phyloP scores from a whole-genome alignment of 768 basidiomycete genomes.

The Paxillus ammoniavirescens region DNA sequence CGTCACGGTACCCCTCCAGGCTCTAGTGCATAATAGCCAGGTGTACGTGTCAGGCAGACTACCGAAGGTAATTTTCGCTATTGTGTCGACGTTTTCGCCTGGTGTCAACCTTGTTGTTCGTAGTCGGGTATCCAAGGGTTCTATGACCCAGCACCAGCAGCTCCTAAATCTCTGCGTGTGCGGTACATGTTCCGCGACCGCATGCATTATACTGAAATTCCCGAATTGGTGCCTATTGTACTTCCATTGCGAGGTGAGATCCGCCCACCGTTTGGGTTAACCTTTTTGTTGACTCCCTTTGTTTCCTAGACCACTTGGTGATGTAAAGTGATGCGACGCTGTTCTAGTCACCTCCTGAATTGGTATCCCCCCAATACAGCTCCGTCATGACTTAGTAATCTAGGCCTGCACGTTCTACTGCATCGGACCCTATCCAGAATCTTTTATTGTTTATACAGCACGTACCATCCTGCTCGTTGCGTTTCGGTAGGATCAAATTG shows the following conservation, averaged over 20 bases:
- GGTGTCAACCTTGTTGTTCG: conserved; percentile 5
- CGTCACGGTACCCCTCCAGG: conserved; percentile 80
- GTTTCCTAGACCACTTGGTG: conserved; percentile 27
- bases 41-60: conserved; percentile 73
- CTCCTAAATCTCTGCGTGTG: conserved; percentile 65
- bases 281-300: conserved; percentile 8
- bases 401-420: conserved; percentile 6
- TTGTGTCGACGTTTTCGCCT: background rate
- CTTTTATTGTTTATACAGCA: conserved; percentile 23
- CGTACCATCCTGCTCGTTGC: conserved; percentile 23
- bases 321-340: conserved; percentile 11
- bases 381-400: background rate
- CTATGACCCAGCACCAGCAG: conserved; percentile 78
- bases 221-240: conserved; percentile 66
- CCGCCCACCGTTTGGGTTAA: conserved; percentile 9
- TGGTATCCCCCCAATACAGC: conserved; percentile 4
- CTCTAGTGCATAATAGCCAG: conserved; percentile 75
- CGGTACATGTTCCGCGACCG: conserved; percentile 76
- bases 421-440: conserved; percentile 14
- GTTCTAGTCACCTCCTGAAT: background rate
- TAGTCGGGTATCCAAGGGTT: conserved; percentile 84
- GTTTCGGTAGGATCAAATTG: conserved; percentile 12
- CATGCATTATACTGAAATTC: conserved; percentile 74
- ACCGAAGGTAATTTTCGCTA: conserved; percentile 54
- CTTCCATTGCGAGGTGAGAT: conserved; percentile 72